Base-by-base conservation (phyloP, 1,284 basidiomycete genomes). In the Spongispora temasekensis region DNA sequence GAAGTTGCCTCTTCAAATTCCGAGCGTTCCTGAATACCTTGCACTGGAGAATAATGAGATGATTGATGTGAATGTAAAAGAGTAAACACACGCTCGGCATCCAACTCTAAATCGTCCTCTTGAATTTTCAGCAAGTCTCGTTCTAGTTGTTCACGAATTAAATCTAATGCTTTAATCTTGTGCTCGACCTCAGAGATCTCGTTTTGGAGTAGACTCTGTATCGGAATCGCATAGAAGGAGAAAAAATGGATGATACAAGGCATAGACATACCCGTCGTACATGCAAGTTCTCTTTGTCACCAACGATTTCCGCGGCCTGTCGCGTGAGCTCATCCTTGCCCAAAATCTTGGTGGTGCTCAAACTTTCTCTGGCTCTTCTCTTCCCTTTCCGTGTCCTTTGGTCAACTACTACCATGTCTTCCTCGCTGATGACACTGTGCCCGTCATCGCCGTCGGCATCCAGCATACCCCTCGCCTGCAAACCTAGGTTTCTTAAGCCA, bases 21-120 rank as follows among this genome's bases (percentile, higher is more conserved):
- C 63, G 94, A 77, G 56, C 92, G 84, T 75, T 97, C 94, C 67
- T 88, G 88, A 27, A 97, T 90, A 42, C 94, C 95, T 74, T 93
- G 88, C 59, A 96, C 93, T 95, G 67, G 30, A 54, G 60, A 53
- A 46, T 44, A 35, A 57, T 65, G 53, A 68, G 53, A 50, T 13
- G 23, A 53, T 8, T 54, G 59, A 42, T 19, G 32, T 40, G 31
- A 55, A 15, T 35, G 40, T 37, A 52, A 63, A 23, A 32, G 55
- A n/a, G 31, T 0, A 13, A 32, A 80, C 90, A 68, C 70, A 94
- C 93, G 77, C 78, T 98, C 97, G 67, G 98, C 97, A 69, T 97
- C 93, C 32, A 99, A 79, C 73, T 98, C 97, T 32, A 99, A 80
- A 68, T 98, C 95, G 67, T 98, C 96, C 72, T 99, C 97, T 62